Percentiles rank a stretch among this genome's conserved stretches.
Conservation (phyloP, 2,329 filamentous ascomycete species). For the Trichoderma endophyticum region DNA sequence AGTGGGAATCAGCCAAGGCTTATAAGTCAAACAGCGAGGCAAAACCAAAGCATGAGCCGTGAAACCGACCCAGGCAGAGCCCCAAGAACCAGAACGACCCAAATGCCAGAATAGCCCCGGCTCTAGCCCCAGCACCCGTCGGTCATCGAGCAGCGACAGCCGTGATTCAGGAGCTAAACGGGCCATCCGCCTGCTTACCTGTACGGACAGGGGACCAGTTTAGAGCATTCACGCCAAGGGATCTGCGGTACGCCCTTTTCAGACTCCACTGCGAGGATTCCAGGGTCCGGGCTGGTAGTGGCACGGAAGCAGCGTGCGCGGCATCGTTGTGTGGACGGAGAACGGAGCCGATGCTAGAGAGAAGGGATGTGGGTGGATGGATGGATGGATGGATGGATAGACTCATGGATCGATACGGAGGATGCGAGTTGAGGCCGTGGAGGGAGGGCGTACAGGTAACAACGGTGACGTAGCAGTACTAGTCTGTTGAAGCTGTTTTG, state of each 20-base stretch:
- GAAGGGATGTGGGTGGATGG: not conserved
- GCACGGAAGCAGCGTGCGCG: not conserved
- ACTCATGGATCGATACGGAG: not conserved
- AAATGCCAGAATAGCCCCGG: not conserved
- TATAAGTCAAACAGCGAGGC: not conserved
- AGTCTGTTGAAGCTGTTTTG: not conserved
- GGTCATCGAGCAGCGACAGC: slow-evolving; percentile 18
- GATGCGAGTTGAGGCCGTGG: not conserved
- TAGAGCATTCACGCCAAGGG: slow-evolving; percentile 4
- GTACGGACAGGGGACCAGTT: not conserved
- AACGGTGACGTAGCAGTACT: not conserved
- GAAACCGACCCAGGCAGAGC: not conserved
- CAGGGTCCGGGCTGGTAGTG: slow-evolving; percentile 3
- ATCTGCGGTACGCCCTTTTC: slow-evolving; percentile 17
- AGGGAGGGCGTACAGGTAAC: not conserved
- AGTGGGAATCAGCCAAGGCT: not conserved
- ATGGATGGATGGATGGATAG: not conserved
- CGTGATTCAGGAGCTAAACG: slow-evolving; percentile 11
- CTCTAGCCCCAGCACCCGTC: not conserved
- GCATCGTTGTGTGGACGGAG: not conserved
- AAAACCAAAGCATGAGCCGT: not conserved
- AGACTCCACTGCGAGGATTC: slow-evolving; percentile 1
- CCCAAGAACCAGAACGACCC: not conserved
- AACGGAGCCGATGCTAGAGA: not conserved
- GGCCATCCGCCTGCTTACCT: not conserved